A percentile compares a stretch with the other conserved stretches of the same genome.
Conservation (phyloP, 2,329 filamentous ascomycete species). For the Trichoderma aggressivum region DNA sequence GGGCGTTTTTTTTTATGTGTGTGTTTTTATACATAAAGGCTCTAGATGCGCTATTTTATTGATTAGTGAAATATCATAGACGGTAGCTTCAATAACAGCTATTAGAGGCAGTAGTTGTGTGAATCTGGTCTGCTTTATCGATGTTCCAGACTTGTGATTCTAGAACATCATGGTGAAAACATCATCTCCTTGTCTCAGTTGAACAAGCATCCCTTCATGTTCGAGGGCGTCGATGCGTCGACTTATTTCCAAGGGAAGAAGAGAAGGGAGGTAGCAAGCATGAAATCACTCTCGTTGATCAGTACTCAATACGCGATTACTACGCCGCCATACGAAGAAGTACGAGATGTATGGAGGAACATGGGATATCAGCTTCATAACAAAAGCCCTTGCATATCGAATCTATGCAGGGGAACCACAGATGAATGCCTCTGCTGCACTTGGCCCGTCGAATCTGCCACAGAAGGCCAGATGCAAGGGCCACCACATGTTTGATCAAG, state of each 20-base stretch:
- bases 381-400: neutral
- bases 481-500: neutral
- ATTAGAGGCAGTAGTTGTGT: neutral
- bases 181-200: neutral
- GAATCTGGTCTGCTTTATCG: neutral
- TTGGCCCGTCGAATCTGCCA: neutral
- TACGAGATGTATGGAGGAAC: neutral
- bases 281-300: neutral
- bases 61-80: neutral
- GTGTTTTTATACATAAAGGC: neutral
- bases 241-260: neutral
- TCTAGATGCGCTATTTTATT: neutral
- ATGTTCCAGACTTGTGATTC: neutral
- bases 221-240: neutral
- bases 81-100: neutral
- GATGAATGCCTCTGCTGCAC: neutral
- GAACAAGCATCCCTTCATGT: neutral
- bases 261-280: neutral
- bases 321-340: neutral
- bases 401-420: neutral
- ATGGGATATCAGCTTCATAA: neutral
- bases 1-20: slow-evolving; percentile 35
- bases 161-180: neutral
- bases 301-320: neutral
- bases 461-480: neutral